These are phyloP conservation scores for Tagetes patula DNA, from an alignment of 129 eudicot species.

Conservation along the genomic window DNA sequence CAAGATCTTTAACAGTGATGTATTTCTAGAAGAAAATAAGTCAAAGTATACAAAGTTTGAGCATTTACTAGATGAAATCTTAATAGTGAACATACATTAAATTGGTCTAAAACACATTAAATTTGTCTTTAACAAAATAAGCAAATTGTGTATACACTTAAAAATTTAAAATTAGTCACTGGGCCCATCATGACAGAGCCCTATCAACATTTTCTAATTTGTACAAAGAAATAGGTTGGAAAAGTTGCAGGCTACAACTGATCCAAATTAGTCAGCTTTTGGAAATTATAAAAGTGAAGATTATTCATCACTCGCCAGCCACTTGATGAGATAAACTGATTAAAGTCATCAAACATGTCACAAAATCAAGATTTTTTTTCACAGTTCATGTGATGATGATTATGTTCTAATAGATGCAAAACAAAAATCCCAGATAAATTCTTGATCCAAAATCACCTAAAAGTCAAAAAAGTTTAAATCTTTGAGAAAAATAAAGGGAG, in stretches of 20 bases:
- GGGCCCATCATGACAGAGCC: too few relatives aligned
- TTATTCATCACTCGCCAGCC: not conserved
- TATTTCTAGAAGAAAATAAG: slow-evolving; percentile 1
- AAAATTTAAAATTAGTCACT: too few relatives aligned
- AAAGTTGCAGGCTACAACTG: not conserved
- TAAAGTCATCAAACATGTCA: slow-evolving; percentile 2
- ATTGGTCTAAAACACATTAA: not conserved
- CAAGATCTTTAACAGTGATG: not conserved
- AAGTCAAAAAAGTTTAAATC: slow-evolving; percentile 8
- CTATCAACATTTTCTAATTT: too few relatives aligned
- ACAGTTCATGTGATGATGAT: not conserved
- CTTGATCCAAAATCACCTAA: slow-evolving; percentile 10
- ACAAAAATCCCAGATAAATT: slow-evolving; percentile 19
- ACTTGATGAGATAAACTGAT: not conserved
- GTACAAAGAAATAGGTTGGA: too few relatives aligned
- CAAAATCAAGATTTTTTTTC: slow-evolving; percentile 22
- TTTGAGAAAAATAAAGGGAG: not conserved
- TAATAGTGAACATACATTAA: not conserved
- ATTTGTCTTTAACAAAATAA: too few relatives aligned
- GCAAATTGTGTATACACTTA: too few relatives aligned
- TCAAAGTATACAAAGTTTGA: slow-evolving; percentile 13
- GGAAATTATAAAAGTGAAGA: not conserved
- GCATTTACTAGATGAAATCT: not conserved
- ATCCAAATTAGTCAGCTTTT: not conserved
- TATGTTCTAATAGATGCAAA: not conserved